A percentile compares a stretch with the other conserved stretches of the same genome.
These are phyloP conservation scores for Primulina tabacum DNA, from an alignment of 257 asterid species.

Conservation along the genomic window DNA sequence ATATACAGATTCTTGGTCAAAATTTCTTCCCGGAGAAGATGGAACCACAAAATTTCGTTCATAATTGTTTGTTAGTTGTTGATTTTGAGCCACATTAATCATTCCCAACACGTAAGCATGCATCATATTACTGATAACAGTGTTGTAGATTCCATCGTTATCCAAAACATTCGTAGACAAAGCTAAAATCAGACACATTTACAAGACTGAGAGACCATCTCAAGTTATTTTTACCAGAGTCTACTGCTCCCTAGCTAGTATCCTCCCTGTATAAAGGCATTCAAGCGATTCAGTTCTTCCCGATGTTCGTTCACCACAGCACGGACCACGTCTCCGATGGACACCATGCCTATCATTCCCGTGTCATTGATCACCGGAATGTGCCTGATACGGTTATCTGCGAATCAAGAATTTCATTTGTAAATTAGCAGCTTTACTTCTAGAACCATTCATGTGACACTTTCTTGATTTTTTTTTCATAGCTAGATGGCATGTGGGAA, in stretches of 20 bases:
- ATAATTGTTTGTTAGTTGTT: background rate
- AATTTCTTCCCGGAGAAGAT: no score
- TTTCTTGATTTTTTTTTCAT: no score
- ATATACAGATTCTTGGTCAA: no score
- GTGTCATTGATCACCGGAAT: conserved; percentile 73
- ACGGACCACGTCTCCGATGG: conserved; percentile 94
- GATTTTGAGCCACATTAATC: no score
- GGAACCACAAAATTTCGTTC: no score
- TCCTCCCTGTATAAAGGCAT: conserved; percentile 86
- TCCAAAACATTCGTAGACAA: background rate
- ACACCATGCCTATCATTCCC: conserved; percentile 91
- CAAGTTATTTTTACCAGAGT: conserved; percentile 21
- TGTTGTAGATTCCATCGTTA: background rate
- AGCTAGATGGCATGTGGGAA: background rate
- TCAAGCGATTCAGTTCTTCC: conserved; percentile 73
- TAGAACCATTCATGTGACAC: background rate
- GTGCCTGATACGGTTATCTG: conserved; percentile 96
- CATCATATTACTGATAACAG: background rate
- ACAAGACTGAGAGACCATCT: background rate
- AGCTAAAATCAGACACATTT: background rate
- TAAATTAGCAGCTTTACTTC: background rate
- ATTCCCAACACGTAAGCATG: background rate
- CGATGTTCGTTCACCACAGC: conserved; percentile 92
- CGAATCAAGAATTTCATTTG: conserved; percentile 13
- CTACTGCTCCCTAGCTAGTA: conserved; percentile 45